Evolutionary conservation across 2,329 filamentous ascomycete species (phyloP), one percentile per base, ranked within the genome.

Genomic region (Botrytis galanthina): DNA sequence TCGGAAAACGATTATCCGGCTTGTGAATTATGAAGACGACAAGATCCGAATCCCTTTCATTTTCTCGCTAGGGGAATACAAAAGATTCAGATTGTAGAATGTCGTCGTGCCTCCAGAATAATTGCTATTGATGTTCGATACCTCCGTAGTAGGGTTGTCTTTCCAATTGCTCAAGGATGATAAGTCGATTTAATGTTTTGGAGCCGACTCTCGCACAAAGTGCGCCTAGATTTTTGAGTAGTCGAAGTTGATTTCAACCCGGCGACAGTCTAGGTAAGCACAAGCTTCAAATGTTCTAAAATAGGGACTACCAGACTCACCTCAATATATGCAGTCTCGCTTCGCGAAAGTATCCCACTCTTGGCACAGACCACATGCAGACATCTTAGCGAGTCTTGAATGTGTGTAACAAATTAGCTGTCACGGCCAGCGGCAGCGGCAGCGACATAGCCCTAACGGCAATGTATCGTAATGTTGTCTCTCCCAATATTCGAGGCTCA

Each of bases 221-320:
- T 18, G 7, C 1, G n/a, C 0, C 16, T 29, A 18, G 6, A 18
- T 29, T 29, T 29, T 29, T 18, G 0, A 18, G 51, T 29, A 29
- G 1, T 9, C 14, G n/a, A 8, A 29, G 0, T 2, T 32, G 0
- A 3, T 7, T 18, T 8, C 1, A 29, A 8, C 2, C 14, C 26
- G 12, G 26, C n/a, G 48, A 4, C 12, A 14, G 1, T 29, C 32
- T 0, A 29, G 9, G 6, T 4, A 26, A 32, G 16, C 0, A 3
- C 29, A 29, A 29, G n/a, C n/a, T 18, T 18, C 6, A 7, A 29
- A 18, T 29, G 22, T 32, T 29, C 6, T 42, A 16, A 1, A 42
- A 42, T 14, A 16, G 12, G 39, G 3, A 42, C n/a, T n/a, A n/a
- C n/a, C n/a, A n/a, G n/a, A n/a, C 16, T 42, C 12, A 42, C 39